Conservation (phyloP, 2,329 filamentous ascomycete genomes). For the Fonsecaea erecta region DNA sequence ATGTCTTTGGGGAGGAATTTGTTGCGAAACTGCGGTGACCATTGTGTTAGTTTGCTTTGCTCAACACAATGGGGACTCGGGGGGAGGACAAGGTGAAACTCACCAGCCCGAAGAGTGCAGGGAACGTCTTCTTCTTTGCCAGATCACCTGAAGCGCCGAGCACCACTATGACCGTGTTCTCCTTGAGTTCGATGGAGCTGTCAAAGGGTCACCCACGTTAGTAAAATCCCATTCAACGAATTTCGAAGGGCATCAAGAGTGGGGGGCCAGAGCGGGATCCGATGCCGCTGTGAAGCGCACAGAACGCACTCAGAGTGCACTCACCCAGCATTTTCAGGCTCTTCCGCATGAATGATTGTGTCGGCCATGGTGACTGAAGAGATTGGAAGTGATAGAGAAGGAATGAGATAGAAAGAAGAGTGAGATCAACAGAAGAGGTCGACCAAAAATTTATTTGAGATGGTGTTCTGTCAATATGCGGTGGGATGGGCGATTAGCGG, state of each 20-base stretch:
- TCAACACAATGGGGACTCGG: neutral
- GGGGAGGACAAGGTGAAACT: slow-evolving; percentile 51
- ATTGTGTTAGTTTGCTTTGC: slow-evolving; percentile 20
- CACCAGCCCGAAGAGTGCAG: slow-evolving; percentile 95
- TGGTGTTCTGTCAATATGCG: slow-evolving; percentile 15
- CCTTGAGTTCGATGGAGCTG: slow-evolving; percentile 93
- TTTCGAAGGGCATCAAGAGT: slow-evolving; percentile 3
- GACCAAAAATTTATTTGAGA: slow-evolving; percentile 2
- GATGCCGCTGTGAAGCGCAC: slow-evolving; percentile 14
- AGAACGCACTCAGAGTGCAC: slow-evolving; percentile 47
- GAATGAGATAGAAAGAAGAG: slow-evolving; percentile 23
- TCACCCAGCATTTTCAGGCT: slow-evolving; percentile 58
- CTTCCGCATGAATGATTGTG: slow-evolving; percentile 57
- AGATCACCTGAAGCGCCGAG: slow-evolving; percentile 96
- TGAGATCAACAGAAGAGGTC: slow-evolving; percentile 11
- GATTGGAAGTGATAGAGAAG: slow-evolving; percentile 1
- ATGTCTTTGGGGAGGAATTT: slow-evolving; percentile 97
- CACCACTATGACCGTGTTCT: slow-evolving; percentile 96
- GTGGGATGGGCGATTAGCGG: slow-evolving; percentile 16
- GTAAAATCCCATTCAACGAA: slow-evolving; percentile 14
- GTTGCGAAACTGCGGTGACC: slow-evolving; percentile 78
- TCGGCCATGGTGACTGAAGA: slow-evolving; percentile 51
- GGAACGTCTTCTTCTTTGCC: slow-evolving; percentile 99
- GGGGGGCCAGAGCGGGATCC: slow-evolving; percentile 19
- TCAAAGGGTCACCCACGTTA: slow-evolving; percentile 28